Conservation (phyloP, 2,329 filamentous ascomycete species). For the Aspergillus costaricaensis region DNA sequence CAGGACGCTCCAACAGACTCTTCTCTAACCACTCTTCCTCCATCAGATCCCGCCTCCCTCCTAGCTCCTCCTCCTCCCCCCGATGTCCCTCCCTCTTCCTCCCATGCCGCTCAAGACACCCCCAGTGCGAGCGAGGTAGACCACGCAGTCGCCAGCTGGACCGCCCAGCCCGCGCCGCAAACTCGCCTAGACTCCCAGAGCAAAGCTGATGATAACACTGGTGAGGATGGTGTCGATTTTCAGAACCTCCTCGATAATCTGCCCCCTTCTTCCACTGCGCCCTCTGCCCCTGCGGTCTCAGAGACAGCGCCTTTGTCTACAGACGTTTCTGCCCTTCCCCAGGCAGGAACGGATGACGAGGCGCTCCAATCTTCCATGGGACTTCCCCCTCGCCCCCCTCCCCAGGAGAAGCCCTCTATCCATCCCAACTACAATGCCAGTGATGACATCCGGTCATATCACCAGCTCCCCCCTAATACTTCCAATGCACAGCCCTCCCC, state of each 20-base stretch:
- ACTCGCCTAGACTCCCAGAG: slow-evolving; percentile 29
- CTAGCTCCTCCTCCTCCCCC: slow-evolving; percentile 26
- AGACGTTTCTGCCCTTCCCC: slow-evolving; percentile 30
- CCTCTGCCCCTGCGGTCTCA: slow-evolving; percentile 27
- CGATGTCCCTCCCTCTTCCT: slow-evolving; percentile 26
- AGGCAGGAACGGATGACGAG: slow-evolving; percentile 30
- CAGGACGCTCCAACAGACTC: slow-evolving; percentile 20
- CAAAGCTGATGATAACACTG: slow-evolving; percentile 22
- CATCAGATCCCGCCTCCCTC: slow-evolving; percentile 30
- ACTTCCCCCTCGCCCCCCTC: slow-evolving; percentile 48
- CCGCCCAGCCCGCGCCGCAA: slow-evolving; percentile 22
- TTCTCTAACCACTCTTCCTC: slow-evolving; percentile 27
- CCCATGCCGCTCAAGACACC: slow-evolving; percentile 31
- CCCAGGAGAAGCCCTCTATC: slow-evolving; percentile 45
- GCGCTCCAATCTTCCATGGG: slow-evolving; percentile 39
- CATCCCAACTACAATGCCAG: slow-evolving; percentile 41
- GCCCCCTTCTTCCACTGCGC: slow-evolving; percentile 37
- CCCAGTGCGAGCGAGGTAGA: slow-evolving; percentile 35
- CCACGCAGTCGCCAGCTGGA: slow-evolving; percentile 24
- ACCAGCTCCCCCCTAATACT: slow-evolving; percentile 36
- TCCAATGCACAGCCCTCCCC: slow-evolving; percentile 23
- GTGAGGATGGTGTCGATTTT: slow-evolving; percentile 48
- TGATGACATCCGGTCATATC: slow-evolving; percentile 44
- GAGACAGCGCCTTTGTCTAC: slow-evolving; percentile 27
- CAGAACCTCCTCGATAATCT: slow-evolving; percentile 53